Evolutionary conservation across 352 stramenopile genomes (phyloP), one percentile per base, ranked within the genome.

Genomic region (Pythium pyrilobum): DNA sequence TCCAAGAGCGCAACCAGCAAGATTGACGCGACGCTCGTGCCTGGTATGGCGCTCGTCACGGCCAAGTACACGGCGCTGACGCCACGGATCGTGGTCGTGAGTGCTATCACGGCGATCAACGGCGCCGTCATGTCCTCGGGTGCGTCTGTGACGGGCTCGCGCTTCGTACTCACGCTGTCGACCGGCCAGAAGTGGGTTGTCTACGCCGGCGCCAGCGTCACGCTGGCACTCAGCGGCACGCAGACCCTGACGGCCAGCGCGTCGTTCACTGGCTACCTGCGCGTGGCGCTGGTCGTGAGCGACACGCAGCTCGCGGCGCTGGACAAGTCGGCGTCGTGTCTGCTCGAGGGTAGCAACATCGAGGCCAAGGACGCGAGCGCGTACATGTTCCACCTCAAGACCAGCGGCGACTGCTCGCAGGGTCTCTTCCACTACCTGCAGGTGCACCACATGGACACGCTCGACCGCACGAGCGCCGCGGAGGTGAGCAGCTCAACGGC

Each of bases 11-110:
- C 53, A 3, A 68, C 69, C 43, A 32, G 32, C 15, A 81, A 71
- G 34, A 64, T 82, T 25, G 67, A 82, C 46, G 57, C 67, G 16
- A 74, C 60, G 3, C 60, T 89, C 16, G 71, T 78, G 15, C 84
- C 70, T 41, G 79, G 76, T 39, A 89, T 89, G 79, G 79, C 74
- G 3, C 86, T 75, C 33, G 56, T 74, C n/a, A 79, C 74, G 2
- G 69, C 67, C 44, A 77, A 59, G 49, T 88, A 83, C 59, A 44
- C 57, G 16, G 51, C 37, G 12, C 56, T 88, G 5, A 77, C 67
- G 21, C 80, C 77, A 16, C 56, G 51, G 24, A 71, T 90, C 40
- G 47, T 53, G 47, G 69, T 69, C 5, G 40, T 68, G 9, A 67
- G 77, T 48, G 67, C 66, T 15, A 78, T 89, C n/a, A 48, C 62